Evolutionary conservation across 805 yeast genomes (phyloP), one percentile per base, ranked within the genome.

Genomic region (Pichia nanzhaoensis): DNA sequence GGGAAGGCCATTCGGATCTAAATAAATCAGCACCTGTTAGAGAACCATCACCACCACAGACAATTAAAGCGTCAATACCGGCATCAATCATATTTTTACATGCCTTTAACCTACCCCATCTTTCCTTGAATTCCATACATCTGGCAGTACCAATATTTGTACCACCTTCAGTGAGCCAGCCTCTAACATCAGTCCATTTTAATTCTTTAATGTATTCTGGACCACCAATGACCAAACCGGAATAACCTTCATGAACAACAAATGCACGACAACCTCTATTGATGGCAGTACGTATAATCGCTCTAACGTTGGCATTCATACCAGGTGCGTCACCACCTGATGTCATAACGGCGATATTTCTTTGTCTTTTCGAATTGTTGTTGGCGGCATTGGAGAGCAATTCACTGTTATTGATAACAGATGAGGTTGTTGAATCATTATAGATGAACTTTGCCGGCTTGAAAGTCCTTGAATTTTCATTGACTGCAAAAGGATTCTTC

Each of bases 301-400:
- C 86, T 50, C 89, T 66, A 20, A 82, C 89, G 31, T 78, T 80
- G 3, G 88, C 81, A 58, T 81, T 80, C 90, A 82, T 82, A 52
- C 90, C 90, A 8, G 84, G 90, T 24, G 88, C 82, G 58, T 82
- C 90, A 55, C 90, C 90, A 48, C 90, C 90, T 1, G 87, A 80
- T 1, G 89, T 82, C 87, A 82, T 82, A 14, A 82, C 84, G 1
- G 82, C 90, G 48, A 82, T 79, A 62, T 80, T 70, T 64, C 73
- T 66, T 24, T 47, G 47, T 36, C 46, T 43, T 5, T 34, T 44
- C 8, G 19, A 31, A 16, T 24, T 30, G 14, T 13, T 13, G 12
- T 14, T 13, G 16, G n/a, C 5, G 14, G 33, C 16, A 6, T 24
- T 24, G 28, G 28, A 24, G 9, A 24, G 10, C 10, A 24, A 10